These are phyloP conservation scores for Termitomyces sp. DNA, from an alignment of 768 basidiomycete genomes.

Conservation along the genomic window DNA sequence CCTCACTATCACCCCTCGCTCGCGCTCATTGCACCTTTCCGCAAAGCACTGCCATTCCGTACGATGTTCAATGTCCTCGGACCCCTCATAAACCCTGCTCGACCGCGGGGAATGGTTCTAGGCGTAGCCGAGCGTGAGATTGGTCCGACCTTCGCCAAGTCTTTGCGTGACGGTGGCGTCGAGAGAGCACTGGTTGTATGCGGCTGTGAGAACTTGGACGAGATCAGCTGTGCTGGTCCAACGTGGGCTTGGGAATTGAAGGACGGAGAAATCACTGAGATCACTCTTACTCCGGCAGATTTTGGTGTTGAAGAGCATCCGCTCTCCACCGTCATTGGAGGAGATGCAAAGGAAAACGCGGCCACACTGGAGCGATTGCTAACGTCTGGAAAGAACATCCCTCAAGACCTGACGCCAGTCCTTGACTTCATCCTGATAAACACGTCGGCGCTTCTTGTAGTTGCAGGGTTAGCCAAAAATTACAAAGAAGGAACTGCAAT, in stretches of 20 bases:
- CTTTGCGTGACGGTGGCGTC: slow-evolving; percentile 68
- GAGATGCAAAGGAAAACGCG: slow-evolving; percentile 78
- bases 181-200: slow-evolving; percentile 88
- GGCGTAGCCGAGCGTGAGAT: slow-evolving; percentile 83
- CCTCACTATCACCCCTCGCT: slow-evolving; percentile 90
- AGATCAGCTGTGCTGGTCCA: slow-evolving; percentile 91
- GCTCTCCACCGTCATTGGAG: slow-evolving; percentile 64
- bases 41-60: slow-evolving; percentile 85
- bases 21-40: slow-evolving; percentile 75
- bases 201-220: slow-evolving; percentile 87
- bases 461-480: slow-evolving; percentile 69
- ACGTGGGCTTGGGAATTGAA: slow-evolving; percentile 82
- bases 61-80: slow-evolving; percentile 97
- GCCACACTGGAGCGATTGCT: slow-evolving; percentile 63
- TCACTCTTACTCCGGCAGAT: slow-evolving; percentile 56
- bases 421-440: slow-evolving; percentile 89
- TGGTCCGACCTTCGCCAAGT: slow-evolving; percentile 75
- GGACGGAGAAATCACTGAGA: slow-evolving; percentile 59
- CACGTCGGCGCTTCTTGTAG: slow-evolving; percentile 80
- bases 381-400: slow-evolving; percentile 48
- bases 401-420: slow-evolving; percentile 54
- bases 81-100: slow-evolving; percentile 88
- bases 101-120: slow-evolving; percentile 83
- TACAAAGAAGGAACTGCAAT: slow-evolving; percentile 67
- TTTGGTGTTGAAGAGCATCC: slow-evolving; percentile 79